Evolutionary conservation across 768 basidiomycete genomes (phyloP).

Genomic region (Coprinopsis marcescibilis): DNA sequence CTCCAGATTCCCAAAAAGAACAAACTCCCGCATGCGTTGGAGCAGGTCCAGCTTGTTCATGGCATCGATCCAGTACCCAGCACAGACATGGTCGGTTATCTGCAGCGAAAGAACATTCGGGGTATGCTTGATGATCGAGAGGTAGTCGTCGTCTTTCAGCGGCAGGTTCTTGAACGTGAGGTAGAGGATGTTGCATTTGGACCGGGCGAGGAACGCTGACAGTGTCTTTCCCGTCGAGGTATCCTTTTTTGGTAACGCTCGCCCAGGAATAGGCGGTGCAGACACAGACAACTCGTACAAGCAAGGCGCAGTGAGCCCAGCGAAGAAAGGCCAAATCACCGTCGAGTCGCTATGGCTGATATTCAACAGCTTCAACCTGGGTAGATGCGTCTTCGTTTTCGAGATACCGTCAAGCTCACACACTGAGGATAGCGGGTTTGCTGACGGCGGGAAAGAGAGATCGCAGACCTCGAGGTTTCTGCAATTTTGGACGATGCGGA

Average conservation of each 20-base stretch:
- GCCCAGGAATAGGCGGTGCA: not conserved
- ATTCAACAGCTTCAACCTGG: not conserved
- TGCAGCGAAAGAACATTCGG: not conserved
- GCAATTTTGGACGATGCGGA: not conserved
- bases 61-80: not conserved
- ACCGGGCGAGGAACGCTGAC: not conserved
- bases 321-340: slow-evolving; percentile 1
- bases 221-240: not conserved
- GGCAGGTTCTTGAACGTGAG: not conserved
- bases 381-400: not conserved
- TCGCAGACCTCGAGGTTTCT: not conserved
- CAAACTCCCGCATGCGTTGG: not conserved
- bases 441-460: not conserved
- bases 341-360: slow-evolving; percentile 1
- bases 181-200: not conserved
- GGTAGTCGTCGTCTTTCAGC: slow-evolving; percentile 1
- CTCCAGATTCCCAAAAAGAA: not conserved
- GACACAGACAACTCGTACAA: not conserved
- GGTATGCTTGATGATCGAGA: not conserved
- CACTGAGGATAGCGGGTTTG: not conserved
- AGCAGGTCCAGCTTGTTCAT: not conserved
- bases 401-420: not conserved
- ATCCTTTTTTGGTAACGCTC: not conserved
- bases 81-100: not conserved
- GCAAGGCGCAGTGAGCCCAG: not conserved